phyloP scores from a whole-genome alignment of 2,329 filamentous ascomycete species.

The Clonostachys solani region DNA sequence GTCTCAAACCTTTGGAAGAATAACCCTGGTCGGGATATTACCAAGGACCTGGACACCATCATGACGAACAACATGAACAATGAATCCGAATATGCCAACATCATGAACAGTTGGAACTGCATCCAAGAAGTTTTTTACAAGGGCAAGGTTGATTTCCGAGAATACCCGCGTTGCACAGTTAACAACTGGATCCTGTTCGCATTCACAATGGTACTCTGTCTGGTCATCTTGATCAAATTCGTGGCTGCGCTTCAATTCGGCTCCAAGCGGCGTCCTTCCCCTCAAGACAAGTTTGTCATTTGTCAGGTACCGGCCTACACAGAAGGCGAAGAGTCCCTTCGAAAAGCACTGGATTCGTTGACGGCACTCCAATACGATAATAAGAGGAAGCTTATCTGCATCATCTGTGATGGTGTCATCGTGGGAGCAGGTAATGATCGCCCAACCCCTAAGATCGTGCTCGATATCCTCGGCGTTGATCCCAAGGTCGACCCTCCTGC shows the following conservation, averaged over 20 bases:
- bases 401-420: conserved; percentile 97
- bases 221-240: conserved; percentile 84
- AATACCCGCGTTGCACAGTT: conserved; percentile 70
- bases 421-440: conserved; percentile 94
- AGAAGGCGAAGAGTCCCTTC: conserved; percentile 90
- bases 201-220: conserved; percentile 79
- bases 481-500: conserved; percentile 95
- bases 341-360: conserved; percentile 89
- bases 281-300: conserved; percentile 98
- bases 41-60: conserved; percentile 54
- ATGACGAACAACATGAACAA: conserved; percentile 45
- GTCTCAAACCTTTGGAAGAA: conserved; percentile 66
- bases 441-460: conserved; percentile 93
- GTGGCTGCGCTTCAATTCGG: conserved; percentile 89
- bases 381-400: conserved; percentile 93
- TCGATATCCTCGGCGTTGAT: conserved; percentile 95
- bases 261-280: conserved; percentile 80
- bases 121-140: conserved; percentile 80
- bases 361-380: conserved; percentile 96
- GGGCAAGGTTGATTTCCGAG: conserved; percentile 81
- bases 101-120: conserved; percentile 70
- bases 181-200: conserved; percentile 89
- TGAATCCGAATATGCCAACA: conserved; percentile 39
- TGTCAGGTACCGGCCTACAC: conserved; percentile 98
- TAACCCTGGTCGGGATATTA: conserved; percentile 79